phyloP scores from a whole-genome alignment of 2,329 filamentous ascomycete species.

The Ophiostoma perfectum region DNA sequence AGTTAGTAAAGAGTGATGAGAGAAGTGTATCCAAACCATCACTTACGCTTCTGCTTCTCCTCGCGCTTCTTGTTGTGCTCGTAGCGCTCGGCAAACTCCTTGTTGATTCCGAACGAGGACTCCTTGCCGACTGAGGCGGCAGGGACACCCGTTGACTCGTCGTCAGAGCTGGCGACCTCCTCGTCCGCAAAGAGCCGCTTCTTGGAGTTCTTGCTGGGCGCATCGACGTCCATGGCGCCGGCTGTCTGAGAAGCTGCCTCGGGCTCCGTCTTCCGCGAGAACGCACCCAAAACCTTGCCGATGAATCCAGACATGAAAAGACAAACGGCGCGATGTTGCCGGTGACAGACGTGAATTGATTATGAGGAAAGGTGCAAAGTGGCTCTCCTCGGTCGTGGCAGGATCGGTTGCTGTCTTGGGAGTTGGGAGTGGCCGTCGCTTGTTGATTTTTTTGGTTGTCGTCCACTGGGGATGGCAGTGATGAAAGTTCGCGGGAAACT shows the following conservation, averaged over 20 bases:
- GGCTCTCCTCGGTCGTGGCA: neutral
- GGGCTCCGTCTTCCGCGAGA: constrained; percentile 11
- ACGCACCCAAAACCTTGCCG: constrained; percentile 22
- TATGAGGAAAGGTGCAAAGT: neutral
- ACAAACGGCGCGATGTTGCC: neutral
- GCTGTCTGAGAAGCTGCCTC: neutral
- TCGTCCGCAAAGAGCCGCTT: constrained; percentile 50
- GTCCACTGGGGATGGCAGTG: neutral
- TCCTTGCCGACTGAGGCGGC: constrained; percentile 21
- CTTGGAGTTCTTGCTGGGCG: constrained; percentile 31
- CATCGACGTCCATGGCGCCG: constrained; percentile 12
- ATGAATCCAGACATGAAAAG: constrained; percentile 21
- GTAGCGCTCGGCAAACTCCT: constrained; percentile 81
- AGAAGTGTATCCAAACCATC: constrained; percentile 18
- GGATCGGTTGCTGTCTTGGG: neutral
- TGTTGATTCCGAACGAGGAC: constrained; percentile 69
- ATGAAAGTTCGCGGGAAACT: constrained; percentile 9
- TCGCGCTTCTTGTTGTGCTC: constrained; percentile 98
- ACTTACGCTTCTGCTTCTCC: constrained; percentile 65
- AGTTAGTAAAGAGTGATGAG: neutral
- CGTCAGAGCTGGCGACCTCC: constrained; percentile 40
- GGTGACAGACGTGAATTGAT: neutral
- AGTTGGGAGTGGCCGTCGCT: neutral
- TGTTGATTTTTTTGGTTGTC: neutral
- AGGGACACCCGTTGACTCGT: constrained; percentile 29